A percentile compares a stretch with the other conserved stretches of the same genome.
These are phyloP conservation scores for Sporisorium sorghi DNA, from an alignment of 1,284 basidiomycete genomes.

Conservation along the genomic window DNA sequence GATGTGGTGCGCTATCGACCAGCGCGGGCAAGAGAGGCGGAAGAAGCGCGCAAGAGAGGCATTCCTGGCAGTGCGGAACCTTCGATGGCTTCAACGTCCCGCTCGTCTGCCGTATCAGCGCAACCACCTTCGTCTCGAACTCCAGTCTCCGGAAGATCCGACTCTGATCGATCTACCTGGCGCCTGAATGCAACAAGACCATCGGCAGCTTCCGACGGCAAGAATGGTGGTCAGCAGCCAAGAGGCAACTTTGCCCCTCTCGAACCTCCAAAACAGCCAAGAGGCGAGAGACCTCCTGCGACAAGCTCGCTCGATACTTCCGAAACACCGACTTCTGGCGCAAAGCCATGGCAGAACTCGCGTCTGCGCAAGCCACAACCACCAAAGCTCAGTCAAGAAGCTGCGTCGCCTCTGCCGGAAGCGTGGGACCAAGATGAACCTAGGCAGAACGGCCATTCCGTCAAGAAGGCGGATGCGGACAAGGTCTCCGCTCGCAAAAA, in stretches of 20 bases:
- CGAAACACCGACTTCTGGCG: background rate
- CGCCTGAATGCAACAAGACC: slow-evolving; percentile 7
- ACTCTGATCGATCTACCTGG: slow-evolving; percentile 9
- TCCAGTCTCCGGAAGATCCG: background rate
- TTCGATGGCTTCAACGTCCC: background rate
- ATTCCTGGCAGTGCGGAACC: slow-evolving; percentile 14
- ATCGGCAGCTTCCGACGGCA: background rate
- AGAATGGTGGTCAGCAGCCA: background rate
- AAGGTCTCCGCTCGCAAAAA: background rate
- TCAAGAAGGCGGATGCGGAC: background rate
- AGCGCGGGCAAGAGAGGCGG: slow-evolving; percentile 28
- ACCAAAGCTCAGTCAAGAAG: background rate
- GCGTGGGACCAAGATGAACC: slow-evolving; percentile 12
- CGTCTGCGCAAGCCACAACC: slow-evolving; percentile 27
- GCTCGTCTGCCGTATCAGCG: background rate
- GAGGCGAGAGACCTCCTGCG: background rate
- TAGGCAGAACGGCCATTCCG: background rate
- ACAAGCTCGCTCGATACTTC: background rate
- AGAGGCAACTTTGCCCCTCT: slow-evolving; percentile 17
- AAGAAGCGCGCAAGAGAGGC: slow-evolving; percentile 30
- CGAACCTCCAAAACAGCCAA: background rate
- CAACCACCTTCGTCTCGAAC: background rate
- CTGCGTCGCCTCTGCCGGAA: slow-evolving; percentile 7
- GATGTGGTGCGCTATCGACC: slow-evolving; percentile 84
- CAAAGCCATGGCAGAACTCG: slow-evolving; percentile 28